Evolutionary conservation across 2,329 filamentous ascomycete species (phyloP).

Genomic region (Colletotrichum musicola): DNA sequence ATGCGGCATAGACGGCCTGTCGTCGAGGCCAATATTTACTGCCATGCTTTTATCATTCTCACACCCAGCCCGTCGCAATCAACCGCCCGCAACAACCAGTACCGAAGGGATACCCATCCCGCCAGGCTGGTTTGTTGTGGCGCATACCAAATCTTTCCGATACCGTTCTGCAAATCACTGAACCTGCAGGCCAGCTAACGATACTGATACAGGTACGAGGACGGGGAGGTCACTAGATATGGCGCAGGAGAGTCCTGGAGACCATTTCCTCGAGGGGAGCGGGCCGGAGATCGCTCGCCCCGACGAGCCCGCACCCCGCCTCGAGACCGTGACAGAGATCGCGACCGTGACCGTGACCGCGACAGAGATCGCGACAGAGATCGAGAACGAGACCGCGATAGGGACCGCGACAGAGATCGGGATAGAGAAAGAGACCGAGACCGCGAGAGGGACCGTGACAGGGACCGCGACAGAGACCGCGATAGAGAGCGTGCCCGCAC

Average conservation of each 20-base stretch:
- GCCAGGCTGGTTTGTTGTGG: no score
- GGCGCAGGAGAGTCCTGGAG: constrained; percentile 73
- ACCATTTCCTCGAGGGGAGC: constrained; percentile 62
- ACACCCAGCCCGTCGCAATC: no score
- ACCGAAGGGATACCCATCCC: no score
- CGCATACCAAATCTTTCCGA: no score
- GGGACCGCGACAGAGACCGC: constrained; percentile 38
- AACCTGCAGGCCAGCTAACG: constrained; percentile 3
- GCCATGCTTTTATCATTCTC: no score
- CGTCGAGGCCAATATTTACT: no score
- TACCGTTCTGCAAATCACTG: background rate
- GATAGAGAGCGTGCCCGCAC: constrained; percentile 44
- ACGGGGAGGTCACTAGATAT: constrained; percentile 72
- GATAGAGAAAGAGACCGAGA: constrained; percentile 43
- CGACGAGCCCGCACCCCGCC: constrained; percentile 49
- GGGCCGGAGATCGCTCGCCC: constrained; percentile 56
- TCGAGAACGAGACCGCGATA: constrained; percentile 41
- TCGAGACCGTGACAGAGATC: constrained; percentile 40
- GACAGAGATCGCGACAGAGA: constrained; percentile 31
- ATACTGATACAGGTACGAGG: constrained; percentile 63
- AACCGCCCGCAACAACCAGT: no score
- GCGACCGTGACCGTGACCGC: constrained; percentile 38
- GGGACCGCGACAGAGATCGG: constrained; percentile 51
- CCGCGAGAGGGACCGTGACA: constrained; percentile 21
- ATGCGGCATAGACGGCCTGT: no score